Evolutionary conservation across 2,329 filamentous ascomycete genomes (phyloP), one percentile per base, ranked within the genome.

Genomic region (Monosporascus sp.): DNA sequence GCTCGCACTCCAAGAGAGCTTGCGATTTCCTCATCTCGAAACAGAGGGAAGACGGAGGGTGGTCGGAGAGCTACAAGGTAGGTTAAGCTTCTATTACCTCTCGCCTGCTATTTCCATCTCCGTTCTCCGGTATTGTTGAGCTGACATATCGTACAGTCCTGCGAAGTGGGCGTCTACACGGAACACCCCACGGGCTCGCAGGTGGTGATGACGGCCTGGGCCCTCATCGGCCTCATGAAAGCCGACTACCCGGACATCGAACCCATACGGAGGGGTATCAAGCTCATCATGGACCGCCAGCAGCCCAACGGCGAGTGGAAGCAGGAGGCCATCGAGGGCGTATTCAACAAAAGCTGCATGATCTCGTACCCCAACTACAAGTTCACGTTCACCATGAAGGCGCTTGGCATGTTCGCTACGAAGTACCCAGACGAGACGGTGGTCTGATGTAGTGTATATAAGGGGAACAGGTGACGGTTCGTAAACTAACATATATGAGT

Each of bases 331-430:
- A 97, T 99, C 63, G 94, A 99, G 70, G 94, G 94, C 2, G 94
- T 99, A 11, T 99, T 99, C 74, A 99, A 99, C 74, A 96, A 97
- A 77, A 94, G 87, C 65, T 97, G 93, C 78, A 97, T 97, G 90
- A 99, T 99, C 60, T 94, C 90, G 1, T 99, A 99, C 67, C 93
- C 93, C 44, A 99, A 99, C 77, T 99, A 99, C 78, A 99, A 97
- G 76, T 94, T 96, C 70, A 89, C 88, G 54, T 99, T 97, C 72
- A 86, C 93, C 1, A 88, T 97, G 68, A 96, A 95, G 74, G 94
- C 94, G 2, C 71, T 99, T 59, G 94, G 94, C 5, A 87, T 97
- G 83, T 99, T 90, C 77, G 84, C 87, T 5, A 80, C 76, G 62
- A 82, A 78, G 58, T 92, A 87, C 60, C 88, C 87, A 0, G 78